Evolutionary conservation across 2,329 filamentous ascomycete species (phyloP), one percentile per base, ranked within the genome.

Genomic region (Capronia epimyces): DNA sequence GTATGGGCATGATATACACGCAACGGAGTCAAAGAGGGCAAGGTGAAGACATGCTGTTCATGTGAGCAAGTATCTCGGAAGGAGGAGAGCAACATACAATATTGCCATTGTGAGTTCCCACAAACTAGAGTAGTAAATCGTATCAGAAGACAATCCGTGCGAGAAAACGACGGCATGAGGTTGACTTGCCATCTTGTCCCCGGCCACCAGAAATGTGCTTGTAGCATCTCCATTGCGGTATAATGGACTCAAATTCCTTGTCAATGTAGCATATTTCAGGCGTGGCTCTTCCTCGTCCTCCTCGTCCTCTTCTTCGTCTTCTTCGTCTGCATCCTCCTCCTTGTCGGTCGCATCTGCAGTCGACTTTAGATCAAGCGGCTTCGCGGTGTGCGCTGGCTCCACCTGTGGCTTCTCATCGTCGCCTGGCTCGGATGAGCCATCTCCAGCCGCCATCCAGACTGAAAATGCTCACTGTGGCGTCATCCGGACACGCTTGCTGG

Each of bases 151-250:
- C 18, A 32, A 16, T 43, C 36, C 25, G 13, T 15, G 6, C n/a
- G 16, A 39, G 1, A 31, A 13, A 21, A 25, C 13, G 22, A 42
- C 3, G 18, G 9, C 12, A 20, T 12, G 15, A 40, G n/a, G 18
- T 49, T 42, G 50, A 49, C 75, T 63, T 76, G 91, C 88, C 91
- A 97, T 95, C 74, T 97, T 97, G 75, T 98, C 91, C 46, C 91
- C 91, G 34, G 87, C 87, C 43, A 95, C 88, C 43, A 94, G 72
- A 66, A 95, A 95, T 7, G 87, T 76, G 69, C 90, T 96, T 21
- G 91, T 96, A 61, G 89, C 88, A 77, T 98, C 93, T 61, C 89
- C 90, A 72, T 95, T 95, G 52, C 89, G 84, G 72, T 98, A 98
- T 27, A 96, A 80, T 37, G 85, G 75, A 21, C 79, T 82, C 55